Conservation (phyloP, 2,329 filamentous ascomycete species). For the Penicillium vulpinum region DNA sequence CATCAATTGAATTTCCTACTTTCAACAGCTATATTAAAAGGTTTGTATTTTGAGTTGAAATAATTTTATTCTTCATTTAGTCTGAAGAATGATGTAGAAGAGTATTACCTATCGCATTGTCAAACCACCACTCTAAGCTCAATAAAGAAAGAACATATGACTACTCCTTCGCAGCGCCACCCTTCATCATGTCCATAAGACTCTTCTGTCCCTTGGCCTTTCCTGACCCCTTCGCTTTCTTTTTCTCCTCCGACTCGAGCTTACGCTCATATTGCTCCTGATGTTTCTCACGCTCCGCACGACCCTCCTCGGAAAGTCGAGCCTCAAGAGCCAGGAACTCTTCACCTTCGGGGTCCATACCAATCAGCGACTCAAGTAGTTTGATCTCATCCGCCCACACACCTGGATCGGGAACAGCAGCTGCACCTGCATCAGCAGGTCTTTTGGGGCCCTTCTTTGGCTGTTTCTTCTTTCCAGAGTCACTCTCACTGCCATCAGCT, state of each 20-base stretch:
- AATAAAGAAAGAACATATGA: background rate
- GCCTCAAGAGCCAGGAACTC: conserved; percentile 69
- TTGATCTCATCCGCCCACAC: conserved; percentile 96
- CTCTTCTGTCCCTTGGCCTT: conserved; percentile 42
- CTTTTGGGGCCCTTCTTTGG: conserved; percentile 23
- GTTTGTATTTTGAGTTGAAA: background rate
- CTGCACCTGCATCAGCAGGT: conserved; percentile 23
- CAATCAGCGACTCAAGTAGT: conserved; percentile 82
- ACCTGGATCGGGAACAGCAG: conserved; percentile 69
- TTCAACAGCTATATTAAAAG: background rate
- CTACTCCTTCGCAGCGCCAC: conserved; percentile 13
- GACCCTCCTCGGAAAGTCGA: conserved; percentile 67
- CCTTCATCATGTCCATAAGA: conserved; percentile 37
- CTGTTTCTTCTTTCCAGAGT: conserved; percentile 25
- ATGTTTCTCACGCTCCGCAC: conserved; percentile 69
- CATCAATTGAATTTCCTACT: conserved; percentile 21
- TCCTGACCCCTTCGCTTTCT: conserved; percentile 43
- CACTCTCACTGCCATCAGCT: conserved; percentile 15
- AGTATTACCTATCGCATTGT: background rate
- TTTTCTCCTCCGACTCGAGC: conserved; percentile 57
- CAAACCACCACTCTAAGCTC: background rate
- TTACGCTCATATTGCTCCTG: conserved; percentile 79
- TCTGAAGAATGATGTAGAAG: background rate
- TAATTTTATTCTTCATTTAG: background rate
- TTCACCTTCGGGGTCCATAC: conserved; percentile 72